A percentile compares a stretch with the other conserved stretches of the same genome.
phyloP scores from a whole-genome alignment of 2,329 filamentous ascomycete species.

The Verticillium albo-atrum region DNA sequence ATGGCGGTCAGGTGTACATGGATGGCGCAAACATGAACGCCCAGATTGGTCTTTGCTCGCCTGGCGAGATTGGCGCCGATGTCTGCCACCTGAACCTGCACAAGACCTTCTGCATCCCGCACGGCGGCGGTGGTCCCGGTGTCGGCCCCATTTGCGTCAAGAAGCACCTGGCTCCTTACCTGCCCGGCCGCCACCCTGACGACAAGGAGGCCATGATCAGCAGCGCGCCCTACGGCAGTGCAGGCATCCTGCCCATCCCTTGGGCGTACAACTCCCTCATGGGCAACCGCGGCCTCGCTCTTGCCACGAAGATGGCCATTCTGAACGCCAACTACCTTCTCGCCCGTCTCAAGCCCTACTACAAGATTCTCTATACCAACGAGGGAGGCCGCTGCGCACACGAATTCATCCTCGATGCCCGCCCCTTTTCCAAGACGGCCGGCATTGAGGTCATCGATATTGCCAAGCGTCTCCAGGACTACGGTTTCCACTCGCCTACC shows the following conservation, averaged over 20 bases:
- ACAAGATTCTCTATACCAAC: constrained; percentile 92
- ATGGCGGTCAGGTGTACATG: constrained; percentile 97
- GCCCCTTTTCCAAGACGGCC: constrained; percentile 76
- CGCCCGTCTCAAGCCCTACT: constrained; percentile 78
- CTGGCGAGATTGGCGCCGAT: constrained; percentile 91
- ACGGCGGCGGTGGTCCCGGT: constrained; percentile 89
- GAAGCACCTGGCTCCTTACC: constrained; percentile 68
- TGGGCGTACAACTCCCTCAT: constrained; percentile 96
- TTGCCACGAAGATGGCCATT: constrained; percentile 88
- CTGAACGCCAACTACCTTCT: constrained; percentile 97
- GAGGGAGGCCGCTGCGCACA: constrained; percentile 83
- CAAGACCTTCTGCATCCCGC: constrained; percentile 98
- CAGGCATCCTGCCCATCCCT: constrained; percentile 88
- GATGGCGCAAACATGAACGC: constrained; percentile 99
- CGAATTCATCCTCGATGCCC: constrained; percentile 92
- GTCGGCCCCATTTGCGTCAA: constrained; percentile 94
- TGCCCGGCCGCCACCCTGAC: constrained; percentile 51
- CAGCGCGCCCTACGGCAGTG: constrained; percentile 81
- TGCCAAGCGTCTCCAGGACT: constrained; percentile 94
- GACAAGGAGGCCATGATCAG: constrained; percentile 58
- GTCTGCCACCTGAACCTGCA: constrained; percentile 96
- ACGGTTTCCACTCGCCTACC: constrained; percentile 94
- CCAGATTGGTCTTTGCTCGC: constrained; percentile 91
- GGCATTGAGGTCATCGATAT: constrained; percentile 92
- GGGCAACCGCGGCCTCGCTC: constrained; percentile 75